Base-by-base conservation (phyloP, 768 basidiomycete species). In the Agaricus sinodeliciosus region DNA sequence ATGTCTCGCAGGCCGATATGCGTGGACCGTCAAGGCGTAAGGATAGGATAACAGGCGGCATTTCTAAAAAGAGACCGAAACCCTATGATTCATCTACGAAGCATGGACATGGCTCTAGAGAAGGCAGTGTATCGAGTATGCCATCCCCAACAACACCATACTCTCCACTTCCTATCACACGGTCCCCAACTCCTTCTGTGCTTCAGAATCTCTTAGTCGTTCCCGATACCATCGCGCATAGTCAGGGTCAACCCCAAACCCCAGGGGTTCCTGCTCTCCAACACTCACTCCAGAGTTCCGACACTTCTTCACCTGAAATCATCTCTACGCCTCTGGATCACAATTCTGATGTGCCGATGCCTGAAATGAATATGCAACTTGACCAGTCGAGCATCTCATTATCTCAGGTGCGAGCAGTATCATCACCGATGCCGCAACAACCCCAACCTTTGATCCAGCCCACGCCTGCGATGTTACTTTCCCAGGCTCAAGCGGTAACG, bases 21-120 rank as follows among this genome's bases (percentile, higher is more conserved):
- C 64, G 70, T 39, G 72, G 73, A 5, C 71, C 74, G 9, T 70
- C 73, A 25, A 84, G 79, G 60, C 73, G 78, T 54, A 80, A 76
- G 54, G 73, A 77, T 25, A 62, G 65, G 22, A 57, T 60, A 9
- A 54, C 58, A 6, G 63, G 62, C 39, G 53, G 50, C n/a, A 62
- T 63, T 3, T 62, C 59, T 37, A 84, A 80, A 64, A 81, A 78
- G 55, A 81, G 88, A 26, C 74, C 78, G 3, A 90, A 89, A 63
- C 87, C 87, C 3, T 87, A 88, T 58, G 84, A 87, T 60, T 62
- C 71, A 55, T 58, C 71, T 18, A 68, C 68, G 35, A 84, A 78
- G 59, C 72, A 74, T 22, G 69, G 60, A 54, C 67, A 70, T 40
- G 55, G 63, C 39, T 75, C 75, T 15, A 71, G 81, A 57, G 83